Evolutionary conservation across 2,329 filamentous ascomycete genomes (phyloP).

Genomic region (Cladosporium sp.): DNA sequence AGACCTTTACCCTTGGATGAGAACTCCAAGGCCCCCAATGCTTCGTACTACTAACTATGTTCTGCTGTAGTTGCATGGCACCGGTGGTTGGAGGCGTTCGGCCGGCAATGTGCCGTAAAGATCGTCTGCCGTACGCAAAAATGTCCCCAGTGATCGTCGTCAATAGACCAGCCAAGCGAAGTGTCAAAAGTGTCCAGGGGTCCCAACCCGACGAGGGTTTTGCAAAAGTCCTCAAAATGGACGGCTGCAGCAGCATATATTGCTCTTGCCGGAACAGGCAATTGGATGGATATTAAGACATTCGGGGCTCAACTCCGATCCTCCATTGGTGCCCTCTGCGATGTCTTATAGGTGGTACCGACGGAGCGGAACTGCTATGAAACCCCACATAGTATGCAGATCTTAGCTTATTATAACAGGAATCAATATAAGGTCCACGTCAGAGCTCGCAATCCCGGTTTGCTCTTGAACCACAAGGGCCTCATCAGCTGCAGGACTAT

Average conservation of each 20-base stretch:
- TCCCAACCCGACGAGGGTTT: too few relatives aligned
- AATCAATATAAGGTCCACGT: background rate
- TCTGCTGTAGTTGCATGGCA: background rate
- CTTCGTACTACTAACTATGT: background rate
- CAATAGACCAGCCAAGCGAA: background rate
- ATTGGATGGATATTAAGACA: background rate
- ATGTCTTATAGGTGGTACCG: background rate
- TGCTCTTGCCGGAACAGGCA: background rate
- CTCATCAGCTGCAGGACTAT: background rate
- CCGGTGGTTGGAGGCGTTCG: background rate
- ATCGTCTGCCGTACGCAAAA: background rate
- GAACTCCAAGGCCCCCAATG: background rate
- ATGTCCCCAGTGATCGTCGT: background rate
- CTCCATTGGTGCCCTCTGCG: background rate
- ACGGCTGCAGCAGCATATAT: background rate
- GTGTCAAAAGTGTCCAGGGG: background rate
- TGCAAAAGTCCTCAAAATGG: background rate
- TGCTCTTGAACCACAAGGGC: background rate
- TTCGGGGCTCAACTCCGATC: background rate
- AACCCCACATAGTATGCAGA: conserved; percentile 2
- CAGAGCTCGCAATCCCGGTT: background rate
- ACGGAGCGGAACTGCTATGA: background rate
- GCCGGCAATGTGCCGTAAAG: background rate
- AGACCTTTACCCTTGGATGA: background rate
- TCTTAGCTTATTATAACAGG: background rate